A percentile compares a stretch with the other conserved stretches of the same genome.
Conservation (phyloP, 495 filamentous ascomycete species). For the Rhizodiscina lignyota region DNA sequence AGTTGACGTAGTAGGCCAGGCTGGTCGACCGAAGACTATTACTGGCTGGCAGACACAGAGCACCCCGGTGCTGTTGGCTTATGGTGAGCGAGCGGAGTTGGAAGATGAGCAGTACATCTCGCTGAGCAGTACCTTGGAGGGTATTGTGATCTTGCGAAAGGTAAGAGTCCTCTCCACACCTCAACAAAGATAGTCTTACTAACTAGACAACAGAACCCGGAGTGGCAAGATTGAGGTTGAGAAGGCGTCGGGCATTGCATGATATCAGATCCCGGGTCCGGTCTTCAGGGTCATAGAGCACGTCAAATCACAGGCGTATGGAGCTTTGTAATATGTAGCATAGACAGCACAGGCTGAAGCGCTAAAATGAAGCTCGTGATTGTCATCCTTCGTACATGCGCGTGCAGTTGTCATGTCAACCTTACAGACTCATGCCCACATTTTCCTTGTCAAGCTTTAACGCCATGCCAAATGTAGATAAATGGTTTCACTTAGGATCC, state of each 20-base stretch:
- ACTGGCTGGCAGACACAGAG: constrained; percentile 99
- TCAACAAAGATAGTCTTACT: neutral
- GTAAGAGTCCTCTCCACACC: constrained; percentile 29
- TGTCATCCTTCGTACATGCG: too few species aligned
- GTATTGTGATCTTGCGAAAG: constrained; percentile 91
- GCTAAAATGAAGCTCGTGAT: too few species aligned
- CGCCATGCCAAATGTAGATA: too few species aligned
- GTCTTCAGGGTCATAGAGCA: too few species aligned
- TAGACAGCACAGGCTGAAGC: neutral
- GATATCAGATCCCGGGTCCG: too few species aligned
- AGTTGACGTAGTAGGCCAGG: constrained; percentile 95
- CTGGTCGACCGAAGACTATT: constrained; percentile 93
- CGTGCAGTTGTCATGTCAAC: too few species aligned
- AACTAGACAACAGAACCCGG: neutral
- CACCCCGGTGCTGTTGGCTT: constrained; percentile 80
- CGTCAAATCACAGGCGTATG: too few species aligned
- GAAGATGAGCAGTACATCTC: constrained; percentile 96
- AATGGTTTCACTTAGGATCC: too few species aligned
- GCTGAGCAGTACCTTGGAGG: constrained; percentile 79
- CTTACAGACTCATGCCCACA: too few species aligned
- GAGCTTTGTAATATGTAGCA: neutral
- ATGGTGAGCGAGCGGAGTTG: constrained; percentile 89
- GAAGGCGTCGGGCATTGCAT: too few species aligned
- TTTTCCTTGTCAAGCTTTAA: too few species aligned
- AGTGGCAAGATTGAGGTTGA: constrained; percentile 1